Evolutionary conservation across 2,329 filamentous ascomycete genomes (phyloP).

Genomic region (Zalaria sp.): DNA sequence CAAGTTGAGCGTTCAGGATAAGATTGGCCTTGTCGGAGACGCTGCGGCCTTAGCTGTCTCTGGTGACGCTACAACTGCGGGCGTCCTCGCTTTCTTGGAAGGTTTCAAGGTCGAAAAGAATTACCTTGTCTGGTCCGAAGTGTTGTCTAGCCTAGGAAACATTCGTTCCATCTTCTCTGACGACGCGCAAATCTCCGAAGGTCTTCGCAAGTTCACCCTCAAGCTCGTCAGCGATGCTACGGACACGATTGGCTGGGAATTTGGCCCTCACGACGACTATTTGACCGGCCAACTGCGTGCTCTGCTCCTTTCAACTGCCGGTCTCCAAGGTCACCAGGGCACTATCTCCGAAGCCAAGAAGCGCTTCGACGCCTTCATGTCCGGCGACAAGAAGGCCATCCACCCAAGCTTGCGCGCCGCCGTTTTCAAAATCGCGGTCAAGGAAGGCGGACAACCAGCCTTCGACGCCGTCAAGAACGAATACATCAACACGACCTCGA

Average conservation of each 20-base stretch:
- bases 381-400: conserved; percentile 54
- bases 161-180: conserved; percentile 77
- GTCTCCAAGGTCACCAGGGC: conserved; percentile 58
- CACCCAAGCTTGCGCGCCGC: conserved; percentile 69
- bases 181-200: conserved; percentile 56
- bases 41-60: conserved; percentile 80
- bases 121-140: conserved; percentile 80
- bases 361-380: conserved; percentile 68
- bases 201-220: conserved; percentile 64
- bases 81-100: conserved; percentile 69
- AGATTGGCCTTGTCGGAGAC: conserved; percentile 83
- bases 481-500: conserved; percentile 66
- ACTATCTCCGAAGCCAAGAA: conserved; percentile 59
- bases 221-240: conserved; percentile 63
- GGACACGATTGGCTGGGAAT: conserved; percentile 75
- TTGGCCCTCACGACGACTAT: conserved; percentile 63
- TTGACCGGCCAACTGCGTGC: conserved; percentile 72
- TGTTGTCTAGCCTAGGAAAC: conserved; percentile 60
- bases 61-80: conserved; percentile 68
- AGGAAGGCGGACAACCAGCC: conserved; percentile 55
- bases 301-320: conserved; percentile 62
- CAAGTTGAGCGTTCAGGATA: conserved; percentile 70
- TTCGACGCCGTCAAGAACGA: conserved; percentile 69
- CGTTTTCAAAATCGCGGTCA: conserved; percentile 67
- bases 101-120: conserved; percentile 72